Evolutionary conservation across 2,329 filamentous ascomycete genomes (phyloP).

Genomic region (Penicillium sp.): DNA sequence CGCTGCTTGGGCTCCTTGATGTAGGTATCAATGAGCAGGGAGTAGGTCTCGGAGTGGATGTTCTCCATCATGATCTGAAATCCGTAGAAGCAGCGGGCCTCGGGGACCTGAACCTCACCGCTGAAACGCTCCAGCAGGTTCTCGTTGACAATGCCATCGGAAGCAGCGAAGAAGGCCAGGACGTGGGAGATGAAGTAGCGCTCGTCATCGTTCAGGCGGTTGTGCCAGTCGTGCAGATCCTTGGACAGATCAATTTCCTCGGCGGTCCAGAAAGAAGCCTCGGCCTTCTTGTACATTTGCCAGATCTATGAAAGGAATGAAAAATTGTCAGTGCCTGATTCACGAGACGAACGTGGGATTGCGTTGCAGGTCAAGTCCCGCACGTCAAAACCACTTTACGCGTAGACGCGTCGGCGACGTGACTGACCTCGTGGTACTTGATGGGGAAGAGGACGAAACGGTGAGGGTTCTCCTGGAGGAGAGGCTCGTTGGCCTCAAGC

Average conservation of each 20-base stretch:
- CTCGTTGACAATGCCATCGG: slow-evolving; percentile 99
- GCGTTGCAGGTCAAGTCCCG: slow-evolving; percentile 7
- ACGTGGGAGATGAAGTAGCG: slow-evolving; percentile 98
- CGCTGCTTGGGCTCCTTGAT: slow-evolving; percentile 97
- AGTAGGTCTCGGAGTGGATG: slow-evolving; percentile 99
- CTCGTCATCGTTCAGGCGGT: slow-evolving; percentile 94
- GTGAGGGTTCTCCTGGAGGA: slow-evolving; percentile 92
- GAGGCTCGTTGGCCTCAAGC: slow-evolving; percentile 80
- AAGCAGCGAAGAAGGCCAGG: slow-evolving; percentile 97
- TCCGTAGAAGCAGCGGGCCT: slow-evolving; percentile 99
- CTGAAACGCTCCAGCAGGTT: slow-evolving; percentile 98
- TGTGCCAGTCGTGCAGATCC: slow-evolving; percentile 99
- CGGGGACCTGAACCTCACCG: slow-evolving; percentile 92
- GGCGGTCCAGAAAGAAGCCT: slow-evolving; percentile 99
- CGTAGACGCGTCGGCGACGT: slow-evolving; percentile 60
- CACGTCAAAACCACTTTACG: slow-evolving; percentile 62
- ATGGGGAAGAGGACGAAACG: slow-evolving; percentile 98
- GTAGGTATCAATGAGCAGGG: slow-evolving; percentile 97
- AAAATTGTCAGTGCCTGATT: slow-evolving; percentile 16
- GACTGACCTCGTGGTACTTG: slow-evolving; percentile 96
- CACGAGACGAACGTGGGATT: not conserved
- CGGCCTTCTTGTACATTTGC: slow-evolving; percentile 99
- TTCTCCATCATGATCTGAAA: slow-evolving; percentile 99
- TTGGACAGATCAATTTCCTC: slow-evolving; percentile 99
- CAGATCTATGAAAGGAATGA: slow-evolving; percentile 68